A percentile compares a stretch with the other conserved stretches of the same genome.
These are phyloP conservation scores for Tetrahymena thermophila DNA, from an alignment of 73 alveolate genomes.

Conservation along the genomic window DNA sequence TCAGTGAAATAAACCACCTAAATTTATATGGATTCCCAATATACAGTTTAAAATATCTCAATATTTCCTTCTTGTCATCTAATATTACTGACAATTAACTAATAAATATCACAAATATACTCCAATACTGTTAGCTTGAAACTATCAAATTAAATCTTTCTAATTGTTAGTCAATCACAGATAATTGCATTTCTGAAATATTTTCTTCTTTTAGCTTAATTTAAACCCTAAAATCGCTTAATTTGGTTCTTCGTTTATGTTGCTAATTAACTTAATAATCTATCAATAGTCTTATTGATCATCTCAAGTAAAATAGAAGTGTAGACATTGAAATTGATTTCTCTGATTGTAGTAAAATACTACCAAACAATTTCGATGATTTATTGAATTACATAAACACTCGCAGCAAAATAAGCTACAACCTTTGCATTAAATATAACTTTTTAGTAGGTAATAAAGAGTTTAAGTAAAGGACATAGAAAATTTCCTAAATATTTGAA, in stretches of 20 bases:
- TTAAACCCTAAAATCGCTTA: no score
- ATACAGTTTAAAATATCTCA: no score
- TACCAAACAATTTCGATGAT: not conserved
- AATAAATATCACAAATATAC: no score
- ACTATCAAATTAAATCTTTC: not conserved
- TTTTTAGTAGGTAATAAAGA: not conserved
- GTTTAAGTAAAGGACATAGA: not conserved
- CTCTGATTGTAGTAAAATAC: not conserved
- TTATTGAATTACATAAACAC: no score
- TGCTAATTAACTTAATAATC: not conserved
- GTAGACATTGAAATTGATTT: no score
- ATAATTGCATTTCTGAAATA: not conserved
- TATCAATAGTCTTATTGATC: not conserved
- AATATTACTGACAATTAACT: not conserved
- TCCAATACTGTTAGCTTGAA: not conserved
- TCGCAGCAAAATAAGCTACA: not conserved
- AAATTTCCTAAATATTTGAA: no score
- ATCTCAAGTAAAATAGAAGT: not conserved
- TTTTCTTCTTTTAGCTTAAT: not conserved
- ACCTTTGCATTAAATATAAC: not conserved
- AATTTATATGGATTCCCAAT: not conserved
- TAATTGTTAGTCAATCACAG: not conserved
- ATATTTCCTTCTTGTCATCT: not conserved
- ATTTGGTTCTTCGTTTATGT: not conserved
- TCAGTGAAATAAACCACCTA: not conserved